phyloP scores from a whole-genome alignment of 2,329 filamentous ascomycete genomes.

The Neodidymelliopsis sp. region DNA sequence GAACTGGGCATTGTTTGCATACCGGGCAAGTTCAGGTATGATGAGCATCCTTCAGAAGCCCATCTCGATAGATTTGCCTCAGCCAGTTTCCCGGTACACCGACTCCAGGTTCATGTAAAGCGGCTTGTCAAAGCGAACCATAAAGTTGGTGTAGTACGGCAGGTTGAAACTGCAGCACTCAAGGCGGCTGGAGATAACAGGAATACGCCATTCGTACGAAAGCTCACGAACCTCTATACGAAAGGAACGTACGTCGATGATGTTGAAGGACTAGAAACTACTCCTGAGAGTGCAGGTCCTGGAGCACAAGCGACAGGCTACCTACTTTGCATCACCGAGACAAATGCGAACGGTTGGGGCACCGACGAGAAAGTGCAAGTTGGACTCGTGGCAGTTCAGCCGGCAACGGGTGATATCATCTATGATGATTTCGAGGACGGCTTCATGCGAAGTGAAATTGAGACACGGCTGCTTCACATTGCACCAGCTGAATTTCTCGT shows the following conservation, averaged over 20 bases:
- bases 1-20: constrained; percentile 96
- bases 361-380: constrained; percentile 94
- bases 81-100: constrained; percentile 91
- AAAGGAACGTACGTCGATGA: constrained; percentile 98
- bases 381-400: constrained; percentile 92
- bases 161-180: constrained; percentile 92
- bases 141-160: constrained; percentile 94
- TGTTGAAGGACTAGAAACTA: constrained; percentile 74
- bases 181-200: constrained; percentile 96
- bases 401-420: constrained; percentile 92
- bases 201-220: constrained; percentile 88
- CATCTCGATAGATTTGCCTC: constrained; percentile 93
- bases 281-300: constrained; percentile 59
- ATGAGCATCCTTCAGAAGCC: constrained; percentile 84
- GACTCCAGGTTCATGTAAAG: constrained; percentile 92
- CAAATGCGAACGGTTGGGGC: constrained; percentile 77
- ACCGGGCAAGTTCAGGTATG: constrained; percentile 91
- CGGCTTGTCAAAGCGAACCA: constrained; percentile 89
- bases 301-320: constrained; percentile 76
- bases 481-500: constrained; percentile 95
- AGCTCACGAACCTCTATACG: constrained; percentile 95
- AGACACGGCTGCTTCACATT: constrained; percentile 93
- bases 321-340: constrained; percentile 89
- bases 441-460: constrained; percentile 96
- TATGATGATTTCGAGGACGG: constrained; percentile 97